Conservation (phyloP, 208 protist genomes). For the Leishmania amazonensis region DNA sequence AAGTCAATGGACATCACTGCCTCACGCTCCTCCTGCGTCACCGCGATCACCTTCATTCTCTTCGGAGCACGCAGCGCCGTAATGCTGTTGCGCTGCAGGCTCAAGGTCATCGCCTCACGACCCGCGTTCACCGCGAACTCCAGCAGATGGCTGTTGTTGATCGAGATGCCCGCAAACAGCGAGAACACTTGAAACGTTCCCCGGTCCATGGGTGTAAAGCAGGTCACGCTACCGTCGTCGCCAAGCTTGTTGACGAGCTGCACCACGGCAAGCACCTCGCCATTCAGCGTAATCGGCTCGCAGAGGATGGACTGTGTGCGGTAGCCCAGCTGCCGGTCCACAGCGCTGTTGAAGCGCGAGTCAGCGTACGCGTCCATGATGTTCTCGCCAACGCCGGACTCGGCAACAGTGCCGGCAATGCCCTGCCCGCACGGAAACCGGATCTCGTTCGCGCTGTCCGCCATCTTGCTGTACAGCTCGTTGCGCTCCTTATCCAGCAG, state of each 20-base stretch:
- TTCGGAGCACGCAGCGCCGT: background rate
- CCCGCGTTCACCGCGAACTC: constrained; percentile 82
- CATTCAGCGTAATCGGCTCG: constrained; percentile 81
- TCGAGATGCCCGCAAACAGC: constrained; percentile 84
- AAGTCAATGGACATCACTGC: constrained; percentile 42
- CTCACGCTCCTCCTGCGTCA: constrained; percentile 50
- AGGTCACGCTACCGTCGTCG: constrained; percentile 44
- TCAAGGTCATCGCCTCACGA: constrained; percentile 73
- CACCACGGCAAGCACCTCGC: constrained; percentile 84
- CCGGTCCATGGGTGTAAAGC: constrained; percentile 54
- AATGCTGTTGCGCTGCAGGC: constrained; percentile 39
- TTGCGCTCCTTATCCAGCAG: constrained; percentile 85
- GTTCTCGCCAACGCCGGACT: constrained; percentile 66
- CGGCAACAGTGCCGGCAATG: constrained; percentile 77
- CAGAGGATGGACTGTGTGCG: constrained; percentile 79
- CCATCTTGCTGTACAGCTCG: constrained; percentile 75
- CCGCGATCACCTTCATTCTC: constrained; percentile 28
- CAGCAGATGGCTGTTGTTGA: constrained; percentile 85
- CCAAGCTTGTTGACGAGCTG: constrained; percentile 88
- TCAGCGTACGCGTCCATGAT: constrained; percentile 80
- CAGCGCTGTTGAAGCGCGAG: constrained; percentile 69
- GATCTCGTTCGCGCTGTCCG: constrained; percentile 77
- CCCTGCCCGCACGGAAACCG: constrained; percentile 73
- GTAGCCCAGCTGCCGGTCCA: constrained; percentile 82
- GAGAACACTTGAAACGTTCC: constrained; percentile 82